These are phyloP conservation scores for Fragaria iinumae DNA, from an alignment of 306 rosid species.

Conservation along the genomic window DNA sequence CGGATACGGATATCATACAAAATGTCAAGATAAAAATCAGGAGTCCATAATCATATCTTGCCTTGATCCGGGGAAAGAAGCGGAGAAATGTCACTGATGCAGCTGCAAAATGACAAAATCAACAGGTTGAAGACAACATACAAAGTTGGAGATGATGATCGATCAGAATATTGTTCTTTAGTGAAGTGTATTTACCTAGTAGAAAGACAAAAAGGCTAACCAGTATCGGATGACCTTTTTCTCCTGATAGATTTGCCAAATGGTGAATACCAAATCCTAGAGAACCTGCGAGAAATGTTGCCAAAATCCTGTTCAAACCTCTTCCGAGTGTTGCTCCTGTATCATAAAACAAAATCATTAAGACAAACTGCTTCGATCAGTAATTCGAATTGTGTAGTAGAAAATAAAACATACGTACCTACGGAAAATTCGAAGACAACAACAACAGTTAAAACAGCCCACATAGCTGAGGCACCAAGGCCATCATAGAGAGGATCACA, in stretches of 20 bases:
- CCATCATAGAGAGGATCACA: conserved; percentile 20
- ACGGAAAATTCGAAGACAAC: background rate
- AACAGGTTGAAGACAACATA: background rate
- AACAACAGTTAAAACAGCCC: conserved; percentile 30
- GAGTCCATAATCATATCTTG: too few species aligned
- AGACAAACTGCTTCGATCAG: background rate
- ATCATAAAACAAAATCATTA: background rate
- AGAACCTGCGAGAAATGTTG: conserved; percentile 32
- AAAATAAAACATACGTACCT: conserved; percentile 14
- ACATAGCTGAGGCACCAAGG: conserved; percentile 23
- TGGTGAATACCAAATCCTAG: conserved; percentile 34
- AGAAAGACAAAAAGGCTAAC: conserved; percentile 19
- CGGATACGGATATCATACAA: conserved; percentile 43
- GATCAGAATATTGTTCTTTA: background rate
- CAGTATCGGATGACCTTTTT: conserved; percentile 26
- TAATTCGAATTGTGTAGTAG: background rate
- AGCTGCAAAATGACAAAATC: conserved; percentile 22
- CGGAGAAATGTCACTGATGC: conserved; percentile 38
- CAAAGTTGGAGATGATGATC: background rate
- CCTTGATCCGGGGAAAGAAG: conserved; percentile 44
- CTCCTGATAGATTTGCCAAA: conserved; percentile 28
- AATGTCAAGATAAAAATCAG: conserved; percentile 49
- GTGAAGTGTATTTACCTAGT: conserved; percentile 16
- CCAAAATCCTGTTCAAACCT: conserved; percentile 38
- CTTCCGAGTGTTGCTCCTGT: conserved; percentile 43